phyloP scores from a whole-genome alignment of 192 early-diverging fungal genomes.

The Coemansia aciculifera region DNA sequence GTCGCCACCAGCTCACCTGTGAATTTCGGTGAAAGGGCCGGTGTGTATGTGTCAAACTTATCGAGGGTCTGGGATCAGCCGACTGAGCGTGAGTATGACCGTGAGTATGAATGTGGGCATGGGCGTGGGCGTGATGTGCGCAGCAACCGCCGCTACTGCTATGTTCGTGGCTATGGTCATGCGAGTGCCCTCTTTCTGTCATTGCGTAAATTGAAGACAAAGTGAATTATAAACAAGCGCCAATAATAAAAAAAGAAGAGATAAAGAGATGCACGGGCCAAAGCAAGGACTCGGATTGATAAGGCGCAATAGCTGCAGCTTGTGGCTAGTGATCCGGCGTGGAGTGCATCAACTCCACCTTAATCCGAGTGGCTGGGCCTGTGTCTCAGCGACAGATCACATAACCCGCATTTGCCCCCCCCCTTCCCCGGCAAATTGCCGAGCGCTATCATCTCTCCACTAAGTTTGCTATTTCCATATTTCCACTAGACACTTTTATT shows the following conservation, averaged over 20 bases:
- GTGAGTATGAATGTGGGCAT: background rate
- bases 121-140: background rate
- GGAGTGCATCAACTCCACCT: background rate
- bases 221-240: background rate
- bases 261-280: background rate
- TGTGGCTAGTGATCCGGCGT: background rate
- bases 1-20: constrained; percentile 30
- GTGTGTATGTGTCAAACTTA: background rate
- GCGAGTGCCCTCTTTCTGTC: background rate
- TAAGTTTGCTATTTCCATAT: background rate
- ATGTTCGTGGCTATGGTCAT: background rate
- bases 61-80: background rate
- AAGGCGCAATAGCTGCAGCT: background rate
- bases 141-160: background rate
- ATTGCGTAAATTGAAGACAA: background rate
- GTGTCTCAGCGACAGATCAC: background rate
- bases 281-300: background rate
- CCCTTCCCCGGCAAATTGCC: background rate
- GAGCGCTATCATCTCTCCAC: background rate
- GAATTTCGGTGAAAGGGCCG: background rate
- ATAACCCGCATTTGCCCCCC: background rate
- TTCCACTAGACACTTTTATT: background rate
- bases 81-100: background rate
- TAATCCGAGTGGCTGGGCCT: background rate
- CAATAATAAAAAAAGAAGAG: background rate